Percentiles rank a stretch among this genome's conserved stretches.
Conservation (phyloP, 2,329 filamentous ascomycete genomes). For the Penicillium sp. region DNA sequence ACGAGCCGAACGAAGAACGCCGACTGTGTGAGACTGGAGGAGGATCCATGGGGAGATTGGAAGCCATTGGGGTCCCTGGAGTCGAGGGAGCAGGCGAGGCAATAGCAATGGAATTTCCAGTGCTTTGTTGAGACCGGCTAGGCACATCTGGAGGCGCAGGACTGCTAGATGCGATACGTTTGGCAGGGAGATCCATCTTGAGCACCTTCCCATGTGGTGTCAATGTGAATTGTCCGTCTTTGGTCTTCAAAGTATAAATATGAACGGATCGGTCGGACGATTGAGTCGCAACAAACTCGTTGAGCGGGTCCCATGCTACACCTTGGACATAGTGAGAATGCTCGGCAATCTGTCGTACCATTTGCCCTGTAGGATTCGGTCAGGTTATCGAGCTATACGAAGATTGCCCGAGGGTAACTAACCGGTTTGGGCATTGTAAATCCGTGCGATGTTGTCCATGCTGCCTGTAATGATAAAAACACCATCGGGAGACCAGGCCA, state of each 20-base stretch:
- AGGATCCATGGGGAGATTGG: slow-evolving; percentile 90
- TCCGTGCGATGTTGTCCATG: slow-evolving; percentile 97
- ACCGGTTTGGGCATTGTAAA: slow-evolving; percentile 91
- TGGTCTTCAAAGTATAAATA: slow-evolving; percentile 91
- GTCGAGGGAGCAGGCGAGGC: slow-evolving; percentile 83
- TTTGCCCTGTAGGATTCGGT: slow-evolving; percentile 41
- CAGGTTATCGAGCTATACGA: slow-evolving; percentile 13
- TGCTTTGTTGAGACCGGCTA: slow-evolving; percentile 26
- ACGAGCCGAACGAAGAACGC: slow-evolving; percentile 81
- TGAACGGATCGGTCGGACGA: slow-evolving; percentile 97
- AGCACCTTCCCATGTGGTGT: slow-evolving; percentile 69
- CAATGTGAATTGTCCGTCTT: slow-evolving; percentile 88
- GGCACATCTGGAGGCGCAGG: slow-evolving; percentile 76
- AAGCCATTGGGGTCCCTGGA: slow-evolving; percentile 83
- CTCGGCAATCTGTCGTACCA: slow-evolving; percentile 88
- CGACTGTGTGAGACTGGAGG: slow-evolving; percentile 84
- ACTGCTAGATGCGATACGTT: slow-evolving; percentile 81
- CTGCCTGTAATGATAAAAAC: slow-evolving; percentile 94
- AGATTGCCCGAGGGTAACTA: slow-evolving; percentile 23
- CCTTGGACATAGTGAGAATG: slow-evolving; percentile 98
- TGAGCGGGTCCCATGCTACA: slow-evolving; percentile 94
- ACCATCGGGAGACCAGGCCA: slow-evolving; percentile 97
- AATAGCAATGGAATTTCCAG: slow-evolving; percentile 43
- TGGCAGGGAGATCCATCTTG: slow-evolving; percentile 85
- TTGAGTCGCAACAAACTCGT: slow-evolving; percentile 96